These are phyloP conservation scores for Tetradesmus lagerheimii DNA, from an alignment of 139 green algal genomes.

Conservation along the genomic window DNA sequence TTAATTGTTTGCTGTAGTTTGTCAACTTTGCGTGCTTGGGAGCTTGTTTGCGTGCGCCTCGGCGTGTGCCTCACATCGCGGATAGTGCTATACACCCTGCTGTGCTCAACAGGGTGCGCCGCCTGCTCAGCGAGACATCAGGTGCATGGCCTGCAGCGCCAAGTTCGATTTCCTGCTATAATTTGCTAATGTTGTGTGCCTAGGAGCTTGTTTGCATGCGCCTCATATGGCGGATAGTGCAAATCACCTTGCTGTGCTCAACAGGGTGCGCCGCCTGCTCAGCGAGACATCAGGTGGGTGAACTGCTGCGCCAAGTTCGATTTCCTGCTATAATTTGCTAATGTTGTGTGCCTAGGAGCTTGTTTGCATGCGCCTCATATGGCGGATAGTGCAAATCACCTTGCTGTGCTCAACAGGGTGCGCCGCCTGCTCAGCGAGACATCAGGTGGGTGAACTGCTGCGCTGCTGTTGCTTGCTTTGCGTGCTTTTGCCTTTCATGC, in stretches of 20 bases:
- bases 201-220: no score
- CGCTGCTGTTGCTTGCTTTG: background rate
- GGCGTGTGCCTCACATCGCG: no score
- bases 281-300: slow-evolving; percentile 26
- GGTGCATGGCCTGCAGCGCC: background rate
- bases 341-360: no score
- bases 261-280: slow-evolving; percentile 83
- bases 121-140: slow-evolving; percentile 56
- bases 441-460: slow-evolving; percentile 4
- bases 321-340: no score
- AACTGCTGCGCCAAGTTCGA: background rate
- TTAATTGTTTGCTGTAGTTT: background rate
- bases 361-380: no score
- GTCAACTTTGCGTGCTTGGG: no score
- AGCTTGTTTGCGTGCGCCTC: no score
- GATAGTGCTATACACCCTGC: no score
- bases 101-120: slow-evolving; percentile 89
- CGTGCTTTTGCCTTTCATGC: no score
- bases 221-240: no score
- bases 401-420: slow-evolving; percentile 92
- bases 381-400: no score
- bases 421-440: slow-evolving; percentile 60
- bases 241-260: slow-evolving; percentile 92
- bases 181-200: no score
- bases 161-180: background rate